These are phyloP conservation scores for Macrotyloma uniflorum DNA, from an alignment of 306 rosid genomes.

Conservation along the genomic window DNA sequence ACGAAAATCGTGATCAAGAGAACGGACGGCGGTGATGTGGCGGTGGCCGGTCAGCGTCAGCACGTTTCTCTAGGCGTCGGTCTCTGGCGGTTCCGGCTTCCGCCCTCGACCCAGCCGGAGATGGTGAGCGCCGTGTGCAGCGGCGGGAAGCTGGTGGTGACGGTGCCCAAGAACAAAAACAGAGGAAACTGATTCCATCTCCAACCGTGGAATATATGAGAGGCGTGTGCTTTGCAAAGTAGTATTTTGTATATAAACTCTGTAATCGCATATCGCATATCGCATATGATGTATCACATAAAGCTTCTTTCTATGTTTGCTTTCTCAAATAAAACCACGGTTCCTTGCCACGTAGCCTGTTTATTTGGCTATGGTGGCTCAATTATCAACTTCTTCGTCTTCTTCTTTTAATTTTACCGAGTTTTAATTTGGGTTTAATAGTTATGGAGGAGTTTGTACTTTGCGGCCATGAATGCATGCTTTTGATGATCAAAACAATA, in stretches of 20 bases:
- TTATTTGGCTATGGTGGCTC: neutral
- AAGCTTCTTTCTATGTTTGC: neutral
- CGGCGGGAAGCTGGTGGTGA: conserved; percentile 56
- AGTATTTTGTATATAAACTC: neutral
- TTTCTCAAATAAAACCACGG: conserved; percentile 26
- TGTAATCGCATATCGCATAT: neutral
- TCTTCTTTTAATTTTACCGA: neutral
- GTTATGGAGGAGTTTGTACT: no score
- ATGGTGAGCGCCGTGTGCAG: conserved; percentile 47
- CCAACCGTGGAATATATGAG: neutral
- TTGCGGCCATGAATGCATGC: no score
- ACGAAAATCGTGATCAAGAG: conserved; percentile 49
- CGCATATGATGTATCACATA: neutral
- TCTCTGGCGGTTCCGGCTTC: conserved; percentile 57
- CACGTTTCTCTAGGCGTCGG: conserved; percentile 25
- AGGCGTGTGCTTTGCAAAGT: neutral
- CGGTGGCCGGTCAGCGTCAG: neutral
- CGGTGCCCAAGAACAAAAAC: conserved; percentile 59
- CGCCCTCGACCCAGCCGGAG: conserved; percentile 53
- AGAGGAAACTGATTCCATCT: conserved; percentile 29
- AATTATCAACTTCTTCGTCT: neutral
- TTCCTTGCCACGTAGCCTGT: conserved; percentile 13
- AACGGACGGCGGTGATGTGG: conserved; percentile 42
- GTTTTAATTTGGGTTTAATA: neutral
- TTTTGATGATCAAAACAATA: no score